Percentiles rank a stretch among this genome's conserved stretches.
Evolutionary conservation across 108 stramenopile genomes (phyloP).

Genomic region (Nannochloropsis gaditana): DNA sequence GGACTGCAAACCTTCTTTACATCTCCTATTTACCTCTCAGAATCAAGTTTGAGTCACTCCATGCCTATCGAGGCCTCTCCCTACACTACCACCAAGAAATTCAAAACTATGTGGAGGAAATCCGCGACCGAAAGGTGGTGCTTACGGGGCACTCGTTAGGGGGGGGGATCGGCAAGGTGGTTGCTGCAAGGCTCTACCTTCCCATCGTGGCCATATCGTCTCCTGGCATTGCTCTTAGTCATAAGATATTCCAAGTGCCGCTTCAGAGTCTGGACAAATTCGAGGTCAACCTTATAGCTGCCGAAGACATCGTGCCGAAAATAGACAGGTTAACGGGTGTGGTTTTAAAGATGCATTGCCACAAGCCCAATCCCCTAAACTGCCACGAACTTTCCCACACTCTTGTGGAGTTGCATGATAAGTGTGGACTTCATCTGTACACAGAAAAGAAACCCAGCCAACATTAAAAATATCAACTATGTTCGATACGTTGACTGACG

Average conservation of each 20-base stretch:
- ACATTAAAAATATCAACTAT: no score
- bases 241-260: conserved; percentile 22
- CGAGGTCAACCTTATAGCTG: not conserved
- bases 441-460: not conserved
- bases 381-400: not conserved
- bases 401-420: not conserved
- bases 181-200: conserved; percentile 16
- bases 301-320: not conserved
- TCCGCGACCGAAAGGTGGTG: conserved; percentile 26
- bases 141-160: conserved; percentile 27
- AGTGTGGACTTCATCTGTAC: not conserved
- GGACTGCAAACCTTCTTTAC: conserved; percentile 14
- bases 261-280: not conserved
- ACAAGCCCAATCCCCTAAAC: not conserved
- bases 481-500: no score
- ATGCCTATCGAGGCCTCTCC: not conserved
- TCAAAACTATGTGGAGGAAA: conserved; percentile 3
- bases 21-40: not conserved
- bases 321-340: not conserved
- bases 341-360: conserved; percentile 2
- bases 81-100: conserved; percentile 23
- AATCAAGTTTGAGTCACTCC: not conserved
- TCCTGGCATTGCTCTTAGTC: conserved; percentile 31
- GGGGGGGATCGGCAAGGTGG: conserved; percentile 24
- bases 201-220: conserved; percentile 32